Evolutionary conservation across 306 rosid genomes (phyloP).

Genomic region (Senna tora): DNA sequence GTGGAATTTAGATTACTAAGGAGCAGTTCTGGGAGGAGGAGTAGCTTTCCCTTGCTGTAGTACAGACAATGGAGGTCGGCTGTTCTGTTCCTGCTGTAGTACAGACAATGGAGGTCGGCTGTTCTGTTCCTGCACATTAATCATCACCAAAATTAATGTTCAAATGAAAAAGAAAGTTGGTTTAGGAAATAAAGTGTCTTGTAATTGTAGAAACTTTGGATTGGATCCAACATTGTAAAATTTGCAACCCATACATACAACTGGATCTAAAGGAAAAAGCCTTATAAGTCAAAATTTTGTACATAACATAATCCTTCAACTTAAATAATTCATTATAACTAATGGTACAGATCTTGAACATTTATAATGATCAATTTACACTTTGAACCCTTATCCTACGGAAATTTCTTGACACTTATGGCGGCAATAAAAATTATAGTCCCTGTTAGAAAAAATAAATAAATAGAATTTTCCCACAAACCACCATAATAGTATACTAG

Average conservation of each 20-base stretch:
- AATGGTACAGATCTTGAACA: background rate
- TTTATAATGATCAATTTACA: background rate
- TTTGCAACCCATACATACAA: constrained; percentile 6
- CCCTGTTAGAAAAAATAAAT: background rate
- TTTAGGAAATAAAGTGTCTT: constrained; percentile 6
- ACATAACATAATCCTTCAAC: too few species aligned
- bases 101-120: constrained; percentile 84
- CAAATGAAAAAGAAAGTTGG: background rate
- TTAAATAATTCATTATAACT: too few species aligned
- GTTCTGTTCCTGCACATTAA: constrained; percentile 66
- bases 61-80: constrained; percentile 83
- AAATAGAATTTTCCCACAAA: constrained; percentile 1
- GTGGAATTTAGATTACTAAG: constrained; percentile 34
- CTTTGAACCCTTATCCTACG: background rate
- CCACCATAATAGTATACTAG: background rate
- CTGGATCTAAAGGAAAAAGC: background rate
- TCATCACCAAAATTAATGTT: constrained; percentile 18
- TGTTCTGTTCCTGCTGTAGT: constrained; percentile 78
- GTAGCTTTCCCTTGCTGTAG: constrained; percentile 70
- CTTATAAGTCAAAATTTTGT: background rate
- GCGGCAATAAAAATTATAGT: background rate
- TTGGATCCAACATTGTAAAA: constrained; percentile 8
- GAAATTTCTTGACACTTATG: constrained; percentile 7
- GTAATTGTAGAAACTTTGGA: background rate
- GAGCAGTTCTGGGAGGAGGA: constrained; percentile 45